phyloP scores from a whole-genome alignment of 192 early-diverging fungal species.

The Mortierella antarctica region DNA sequence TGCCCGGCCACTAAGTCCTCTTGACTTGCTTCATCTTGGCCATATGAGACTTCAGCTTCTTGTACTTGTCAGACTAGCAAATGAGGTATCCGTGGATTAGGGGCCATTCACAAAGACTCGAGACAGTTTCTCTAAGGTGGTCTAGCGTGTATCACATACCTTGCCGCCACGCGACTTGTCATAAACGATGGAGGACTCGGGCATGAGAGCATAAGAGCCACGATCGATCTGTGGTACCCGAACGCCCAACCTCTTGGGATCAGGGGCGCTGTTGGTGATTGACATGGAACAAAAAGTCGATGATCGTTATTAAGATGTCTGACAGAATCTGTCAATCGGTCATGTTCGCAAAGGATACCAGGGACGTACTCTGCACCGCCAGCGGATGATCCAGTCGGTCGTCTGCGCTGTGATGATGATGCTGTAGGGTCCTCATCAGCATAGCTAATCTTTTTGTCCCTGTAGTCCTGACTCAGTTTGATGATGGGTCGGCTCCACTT shows the following conservation, averaged over 20 bases:
- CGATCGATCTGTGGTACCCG: constrained; percentile 44
- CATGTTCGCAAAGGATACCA: background rate
- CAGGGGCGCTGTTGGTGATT: constrained; percentile 4
- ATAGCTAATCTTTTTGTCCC: constrained; percentile 60
- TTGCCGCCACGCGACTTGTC: constrained; percentile 51
- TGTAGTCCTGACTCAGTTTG: constrained; percentile 79
- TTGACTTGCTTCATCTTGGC: constrained; percentile 55
- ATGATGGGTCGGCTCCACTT: constrained; percentile 89
- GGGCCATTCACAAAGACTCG: background rate
- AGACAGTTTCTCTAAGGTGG: background rate
- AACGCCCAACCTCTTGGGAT: constrained; percentile 27
- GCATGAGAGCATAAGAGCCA: constrained; percentile 40
- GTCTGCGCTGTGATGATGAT: constrained; percentile 25
- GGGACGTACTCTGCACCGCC: constrained; percentile 28
- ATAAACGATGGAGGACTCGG: constrained; percentile 36
- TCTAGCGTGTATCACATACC: constrained; percentile 10
- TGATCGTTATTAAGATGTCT: no score
- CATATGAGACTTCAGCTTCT: constrained; percentile 54
- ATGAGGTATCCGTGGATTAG: background rate
- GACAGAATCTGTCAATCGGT: background rate
- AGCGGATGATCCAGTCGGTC: constrained; percentile 2
- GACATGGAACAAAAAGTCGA: background rate
- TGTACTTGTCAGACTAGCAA: constrained; percentile 47
- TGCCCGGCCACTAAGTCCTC: constrained; percentile 13
- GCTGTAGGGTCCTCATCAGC: constrained; percentile 7